phyloP scores from a whole-genome alignment of 2,329 filamentous ascomycete genomes.

The Pestalotiopsis sp. region DNA sequence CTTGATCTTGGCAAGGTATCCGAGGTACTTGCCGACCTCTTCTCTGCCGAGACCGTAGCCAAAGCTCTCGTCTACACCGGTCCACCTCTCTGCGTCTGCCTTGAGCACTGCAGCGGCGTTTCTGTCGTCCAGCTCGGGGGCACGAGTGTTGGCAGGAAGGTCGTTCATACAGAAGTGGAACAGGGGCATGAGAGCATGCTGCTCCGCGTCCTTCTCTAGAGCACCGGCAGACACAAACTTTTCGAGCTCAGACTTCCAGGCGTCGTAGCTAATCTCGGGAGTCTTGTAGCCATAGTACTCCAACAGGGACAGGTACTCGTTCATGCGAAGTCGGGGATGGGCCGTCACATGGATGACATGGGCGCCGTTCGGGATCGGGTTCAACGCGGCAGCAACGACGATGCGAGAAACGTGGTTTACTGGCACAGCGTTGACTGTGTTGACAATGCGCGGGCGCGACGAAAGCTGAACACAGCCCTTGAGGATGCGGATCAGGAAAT shows the following conservation, averaged over 20 bases:
- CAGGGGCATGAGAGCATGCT: conserved; percentile 73
- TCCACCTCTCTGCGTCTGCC: conserved; percentile 61
- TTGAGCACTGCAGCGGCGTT: conserved; percentile 69
- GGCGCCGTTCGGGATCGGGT: conserved; percentile 50
- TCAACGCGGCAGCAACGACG: conserved; percentile 72
- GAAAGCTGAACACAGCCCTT: conserved; percentile 86
- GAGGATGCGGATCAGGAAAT: conserved; percentile 83
- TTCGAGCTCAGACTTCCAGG: conserved; percentile 70
- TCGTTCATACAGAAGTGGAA: conserved; percentile 74
- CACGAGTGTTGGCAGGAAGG: conserved; percentile 69
- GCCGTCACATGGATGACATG: conserved; percentile 77
- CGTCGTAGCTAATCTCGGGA: conserved; percentile 65
- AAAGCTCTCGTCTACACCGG: conserved; percentile 58
- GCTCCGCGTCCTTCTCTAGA: conserved; percentile 59
- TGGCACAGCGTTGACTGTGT: conserved; percentile 88
- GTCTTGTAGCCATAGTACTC: conserved; percentile 73
- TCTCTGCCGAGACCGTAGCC: conserved; percentile 59
- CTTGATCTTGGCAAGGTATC: conserved; percentile 62
- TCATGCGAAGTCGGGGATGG: conserved; percentile 77
- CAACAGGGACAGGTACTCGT: conserved; percentile 72
- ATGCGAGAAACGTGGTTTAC: conserved; percentile 83
- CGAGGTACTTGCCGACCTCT: conserved; percentile 63
- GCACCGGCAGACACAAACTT: conserved; percentile 63
- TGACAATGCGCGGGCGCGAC: conserved; percentile 74
- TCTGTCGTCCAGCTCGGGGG: conserved; percentile 72